Conservation (phyloP, 2,329 filamentous ascomycete species). For the Arachnomyces sp. region DNA sequence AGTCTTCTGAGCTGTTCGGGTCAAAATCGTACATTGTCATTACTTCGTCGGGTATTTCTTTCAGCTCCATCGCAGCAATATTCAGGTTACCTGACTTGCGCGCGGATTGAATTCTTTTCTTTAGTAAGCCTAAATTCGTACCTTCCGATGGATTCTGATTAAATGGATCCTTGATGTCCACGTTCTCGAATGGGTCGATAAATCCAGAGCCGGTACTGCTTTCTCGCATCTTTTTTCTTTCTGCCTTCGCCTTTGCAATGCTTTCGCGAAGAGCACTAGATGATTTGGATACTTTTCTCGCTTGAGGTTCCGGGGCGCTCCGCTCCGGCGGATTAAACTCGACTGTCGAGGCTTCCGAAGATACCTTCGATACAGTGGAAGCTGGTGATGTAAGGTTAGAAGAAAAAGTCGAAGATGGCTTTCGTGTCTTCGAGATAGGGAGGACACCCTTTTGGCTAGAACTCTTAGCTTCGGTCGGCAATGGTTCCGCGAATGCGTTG, state of each 20-base stretch:
- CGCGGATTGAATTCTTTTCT: constrained; percentile 64
- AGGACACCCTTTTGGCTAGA: constrained; percentile 31
- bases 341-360: constrained; percentile 23
- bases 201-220: constrained; percentile 19
- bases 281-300: constrained; percentile 53
- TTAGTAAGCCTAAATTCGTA: constrained; percentile 59
- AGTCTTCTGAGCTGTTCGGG: constrained; percentile 57
- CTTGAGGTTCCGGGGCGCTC: constrained; percentile 22
- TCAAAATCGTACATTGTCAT: constrained; percentile 85
- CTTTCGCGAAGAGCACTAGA: constrained; percentile 78
- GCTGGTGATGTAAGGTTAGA: constrained; percentile 24
- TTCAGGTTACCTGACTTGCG: constrained; percentile 76
- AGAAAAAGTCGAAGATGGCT: constrained; percentile 23
- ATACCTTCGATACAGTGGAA: constrained; percentile 24
- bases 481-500: constrained; percentile 51
- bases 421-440: constrained; percentile 34
- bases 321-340: constrained; percentile 24
- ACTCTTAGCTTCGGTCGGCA: constrained; percentile 25
- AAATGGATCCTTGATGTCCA: constrained; percentile 39
- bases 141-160: constrained; percentile 55
- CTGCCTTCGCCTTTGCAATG: constrained; percentile 86
- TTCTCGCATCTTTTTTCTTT: constrained; percentile 50
- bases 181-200: constrained; percentile 42
- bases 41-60: constrained; percentile 72
- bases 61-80: constrained; percentile 75